A percentile compares a stretch with the other conserved stretches of the same genome.
Conservation (phyloP, 164 flowering plant species). For the Hamamelis virginiana region DNA sequence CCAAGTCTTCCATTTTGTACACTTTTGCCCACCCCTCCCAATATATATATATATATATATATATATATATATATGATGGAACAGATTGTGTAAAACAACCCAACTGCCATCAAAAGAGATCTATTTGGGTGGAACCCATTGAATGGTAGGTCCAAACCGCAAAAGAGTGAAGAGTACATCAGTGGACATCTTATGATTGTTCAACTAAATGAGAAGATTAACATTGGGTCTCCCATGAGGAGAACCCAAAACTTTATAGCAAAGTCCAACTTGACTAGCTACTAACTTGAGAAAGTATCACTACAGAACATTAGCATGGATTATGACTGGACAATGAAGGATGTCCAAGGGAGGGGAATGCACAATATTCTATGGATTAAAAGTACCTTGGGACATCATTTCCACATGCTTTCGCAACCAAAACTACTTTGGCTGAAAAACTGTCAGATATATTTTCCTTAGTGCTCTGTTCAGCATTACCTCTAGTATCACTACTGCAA, state of each 20-base stretch:
- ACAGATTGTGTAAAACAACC: no score
- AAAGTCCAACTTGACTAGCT: slow-evolving; percentile 1
- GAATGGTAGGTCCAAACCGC: no score
- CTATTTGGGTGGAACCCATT: no score
- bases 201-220: background rate
- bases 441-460: slow-evolving; percentile 12
- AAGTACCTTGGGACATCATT: slow-evolving; percentile 93
- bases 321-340: background rate
- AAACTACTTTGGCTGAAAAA: slow-evolving; percentile 29
- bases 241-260: background rate
- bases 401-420: slow-evolving; percentile 96
- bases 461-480: slow-evolving; percentile 9
- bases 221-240: background rate
- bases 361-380: background rate
- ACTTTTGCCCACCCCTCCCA: no score
- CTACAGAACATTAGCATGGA: background rate
- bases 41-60: no score
- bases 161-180: background rate
- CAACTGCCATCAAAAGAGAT: no score
- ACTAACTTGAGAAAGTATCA: background rate
- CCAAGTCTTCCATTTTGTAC: background rate
- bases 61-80: no score
- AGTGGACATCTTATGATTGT: background rate
- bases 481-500: slow-evolving; percentile 12
- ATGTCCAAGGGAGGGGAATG: background rate